phyloP scores from a whole-genome alignment of 768 basidiomycete genomes.

The Mycena haematopus region DNA sequence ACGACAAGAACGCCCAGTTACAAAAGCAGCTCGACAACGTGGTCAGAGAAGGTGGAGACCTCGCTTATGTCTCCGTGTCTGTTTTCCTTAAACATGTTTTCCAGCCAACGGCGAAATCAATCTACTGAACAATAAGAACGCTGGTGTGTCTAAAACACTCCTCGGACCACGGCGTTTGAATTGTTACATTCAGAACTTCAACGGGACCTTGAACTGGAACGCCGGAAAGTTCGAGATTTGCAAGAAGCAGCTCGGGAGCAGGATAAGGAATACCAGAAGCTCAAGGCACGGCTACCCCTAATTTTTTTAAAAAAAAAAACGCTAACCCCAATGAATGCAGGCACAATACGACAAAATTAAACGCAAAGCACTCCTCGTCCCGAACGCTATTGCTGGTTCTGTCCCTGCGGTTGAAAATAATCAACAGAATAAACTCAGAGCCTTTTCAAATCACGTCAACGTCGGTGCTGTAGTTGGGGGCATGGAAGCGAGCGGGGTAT shows the following conservation, averaged over 20 bases:
- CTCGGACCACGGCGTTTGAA: no score
- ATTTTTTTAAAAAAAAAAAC: background rate
- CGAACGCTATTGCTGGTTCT: slow-evolving; percentile 34
- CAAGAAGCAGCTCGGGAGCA: slow-evolving; percentile 78
- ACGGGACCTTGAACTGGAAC: slow-evolving; percentile 81
- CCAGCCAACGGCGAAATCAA: slow-evolving; percentile 80
- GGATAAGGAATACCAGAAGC: slow-evolving; percentile 87
- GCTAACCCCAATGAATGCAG: slow-evolving; percentile 41
- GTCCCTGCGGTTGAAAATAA: slow-evolving; percentile 33
- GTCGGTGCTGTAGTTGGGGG: slow-evolving; percentile 64
- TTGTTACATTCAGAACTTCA: slow-evolving; percentile 56
- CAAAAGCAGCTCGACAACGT: slow-evolving; percentile 89
- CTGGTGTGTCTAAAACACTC: slow-evolving; percentile 48
- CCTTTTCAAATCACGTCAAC: slow-evolving; percentile 45
- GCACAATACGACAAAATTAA: slow-evolving; percentile 83
- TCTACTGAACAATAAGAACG: slow-evolving; percentile 70
- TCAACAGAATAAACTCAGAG: slow-evolving; percentile 37
- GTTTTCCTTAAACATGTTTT: background rate
- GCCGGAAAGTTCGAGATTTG: slow-evolving; percentile 73
- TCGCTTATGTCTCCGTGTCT: background rate
- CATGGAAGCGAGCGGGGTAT: slow-evolving; percentile 73
- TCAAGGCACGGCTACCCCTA: slow-evolving; percentile 64
- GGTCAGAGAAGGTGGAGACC: slow-evolving; percentile 72
- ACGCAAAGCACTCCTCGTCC: slow-evolving; percentile 74
- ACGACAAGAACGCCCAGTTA: slow-evolving; percentile 81